Evolutionary conservation across 2,329 filamentous ascomycete species (phyloP).

Genomic region (Aspergillus brasiliensis): DNA sequence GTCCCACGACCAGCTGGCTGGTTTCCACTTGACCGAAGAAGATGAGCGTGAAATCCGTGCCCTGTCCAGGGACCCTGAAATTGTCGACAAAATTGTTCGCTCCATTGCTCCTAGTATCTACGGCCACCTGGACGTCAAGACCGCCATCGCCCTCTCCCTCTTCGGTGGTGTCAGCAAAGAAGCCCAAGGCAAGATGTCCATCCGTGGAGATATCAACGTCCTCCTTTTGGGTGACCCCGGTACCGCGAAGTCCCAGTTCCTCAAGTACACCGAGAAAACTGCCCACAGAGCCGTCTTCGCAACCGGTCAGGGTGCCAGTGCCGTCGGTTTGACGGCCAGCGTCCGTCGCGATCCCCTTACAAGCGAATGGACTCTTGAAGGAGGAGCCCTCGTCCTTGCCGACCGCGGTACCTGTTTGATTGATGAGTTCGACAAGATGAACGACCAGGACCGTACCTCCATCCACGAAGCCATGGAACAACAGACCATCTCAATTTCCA

Average conservation of each 20-base stretch:
- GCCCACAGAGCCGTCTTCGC: constrained; percentile 96
- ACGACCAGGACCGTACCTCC: constrained; percentile 94
- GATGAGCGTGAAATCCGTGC: constrained; percentile 89
- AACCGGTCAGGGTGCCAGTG: constrained; percentile 94
- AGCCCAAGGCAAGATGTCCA: constrained; percentile 83
- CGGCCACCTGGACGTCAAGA: constrained; percentile 95
- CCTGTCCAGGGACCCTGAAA: constrained; percentile 84
- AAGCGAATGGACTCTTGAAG: constrained; percentile 95
- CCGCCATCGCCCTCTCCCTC: constrained; percentile 86
- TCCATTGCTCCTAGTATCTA: constrained; percentile 98
- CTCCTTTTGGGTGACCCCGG: constrained; percentile 94
- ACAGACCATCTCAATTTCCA: constrained; percentile 98
- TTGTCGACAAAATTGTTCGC: constrained; percentile 87
- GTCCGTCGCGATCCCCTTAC: constrained; percentile 94
- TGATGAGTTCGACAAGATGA: constrained; percentile 99
- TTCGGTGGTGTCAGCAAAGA: constrained; percentile 94
- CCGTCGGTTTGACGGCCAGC: constrained; percentile 95
- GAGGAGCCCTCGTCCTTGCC: constrained; percentile 90
- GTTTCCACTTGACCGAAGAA: constrained; percentile 91
- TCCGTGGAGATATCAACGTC: constrained; percentile 97
- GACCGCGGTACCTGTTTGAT: constrained; percentile 95
- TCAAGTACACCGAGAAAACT: constrained; percentile 98
- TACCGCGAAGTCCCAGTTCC: constrained; percentile 94
- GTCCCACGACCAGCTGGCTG: constrained; percentile 93
- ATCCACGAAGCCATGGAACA: constrained; percentile 99